Evolutionary conservation across 352 stramenopile species (phyloP).

Genomic region (Globisporangium nagaii): DNA sequence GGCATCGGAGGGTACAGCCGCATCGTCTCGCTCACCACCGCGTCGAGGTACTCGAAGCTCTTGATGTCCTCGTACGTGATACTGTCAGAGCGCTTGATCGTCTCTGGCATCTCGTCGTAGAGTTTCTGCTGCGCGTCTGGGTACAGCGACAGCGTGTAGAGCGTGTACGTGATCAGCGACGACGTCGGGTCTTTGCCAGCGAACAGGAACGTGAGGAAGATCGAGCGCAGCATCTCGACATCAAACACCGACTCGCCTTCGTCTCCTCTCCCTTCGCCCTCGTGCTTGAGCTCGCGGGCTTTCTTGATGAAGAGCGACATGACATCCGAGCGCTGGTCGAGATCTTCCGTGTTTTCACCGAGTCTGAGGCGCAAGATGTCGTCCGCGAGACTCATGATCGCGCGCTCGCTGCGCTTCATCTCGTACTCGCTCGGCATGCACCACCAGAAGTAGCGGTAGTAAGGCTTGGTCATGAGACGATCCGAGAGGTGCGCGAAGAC

Average conservation of each 20-base stretch:
- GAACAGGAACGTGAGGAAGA: background rate
- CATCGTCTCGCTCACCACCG: slow-evolving; percentile 60
- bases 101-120: slow-evolving; percentile 34
- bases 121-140: slow-evolving; percentile 45
- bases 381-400: slow-evolving; percentile 33
- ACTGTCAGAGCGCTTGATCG: no score
- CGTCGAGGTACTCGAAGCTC: slow-evolving; percentile 60
- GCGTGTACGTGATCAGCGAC: slow-evolving; percentile 10
- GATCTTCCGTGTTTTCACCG: slow-evolving; percentile 20
- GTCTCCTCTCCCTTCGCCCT: no score
- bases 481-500: slow-evolving; percentile 2
- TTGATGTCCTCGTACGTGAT: slow-evolving; percentile 56
- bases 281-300: slow-evolving; percentile 22
- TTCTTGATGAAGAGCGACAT: slow-evolving; percentile 54
- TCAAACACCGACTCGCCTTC: background rate
- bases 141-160: slow-evolving; percentile 65
- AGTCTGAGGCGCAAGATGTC: slow-evolving; percentile 29
- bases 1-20: slow-evolving; percentile 11
- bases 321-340: slow-evolving; percentile 33
- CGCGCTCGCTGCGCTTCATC: slow-evolving; percentile 15
- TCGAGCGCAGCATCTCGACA: background rate
- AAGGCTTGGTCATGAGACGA: slow-evolving; percentile 22
- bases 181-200: background rate
- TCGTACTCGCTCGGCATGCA: slow-evolving; percentile 51
- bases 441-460: slow-evolving; percentile 56